Evolutionary conservation across 1,284 basidiomycete species (phyloP), one percentile per base, ranked within the genome.

Genomic region (Ganoderma lucidum): DNA sequence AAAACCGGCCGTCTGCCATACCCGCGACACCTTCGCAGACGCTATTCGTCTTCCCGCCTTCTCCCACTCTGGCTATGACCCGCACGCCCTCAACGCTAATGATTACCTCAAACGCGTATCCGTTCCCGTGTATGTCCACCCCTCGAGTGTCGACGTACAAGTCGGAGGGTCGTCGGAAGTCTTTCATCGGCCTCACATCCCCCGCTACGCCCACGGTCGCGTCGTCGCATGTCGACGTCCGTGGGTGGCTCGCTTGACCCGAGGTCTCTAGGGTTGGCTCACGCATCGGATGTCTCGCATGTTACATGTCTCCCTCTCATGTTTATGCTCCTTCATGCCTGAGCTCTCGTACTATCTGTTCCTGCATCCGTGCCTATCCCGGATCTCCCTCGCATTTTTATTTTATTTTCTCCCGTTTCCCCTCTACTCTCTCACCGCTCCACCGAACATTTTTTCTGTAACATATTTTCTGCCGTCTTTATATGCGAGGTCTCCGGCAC

Each of bases 21-120:
- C 72, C 73, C 62, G 76, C 79, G 71, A 81, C 83, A 71, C 87
- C 88, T 37, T 87, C 92, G 0, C 93, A 94, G 78, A 95, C 93
- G 0, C 83, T 95, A 61, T 94, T 95, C 75, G 90, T 95, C 51
- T 95, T 95, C 77, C 93, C 93, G 3, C 92, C 93, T 45, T 93
- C 92, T 15, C 92, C 93, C 10, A 91, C 88, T 8, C 78, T 86
- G 67, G 83, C 83, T 68, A 68, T 70, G 23, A 84, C 87, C 53
- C 86, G 88, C 60, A 94, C 88, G 68, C 91, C 90, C 59, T 90
- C 88, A 72, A 94, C 89, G 60, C 90, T 90, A 85, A 93, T 89
- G 63, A 82, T 93, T 71, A 94, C 86, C 71, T 92, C 88, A 71
- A 90, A 83, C 72, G 79, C 83, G 51, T 82, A 87, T 60, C 87